Evolutionary conservation across 2,329 filamentous ascomycete species (phyloP), one percentile per base, ranked within the genome.

Genomic region (Coccinonectria pachysandricola): DNA sequence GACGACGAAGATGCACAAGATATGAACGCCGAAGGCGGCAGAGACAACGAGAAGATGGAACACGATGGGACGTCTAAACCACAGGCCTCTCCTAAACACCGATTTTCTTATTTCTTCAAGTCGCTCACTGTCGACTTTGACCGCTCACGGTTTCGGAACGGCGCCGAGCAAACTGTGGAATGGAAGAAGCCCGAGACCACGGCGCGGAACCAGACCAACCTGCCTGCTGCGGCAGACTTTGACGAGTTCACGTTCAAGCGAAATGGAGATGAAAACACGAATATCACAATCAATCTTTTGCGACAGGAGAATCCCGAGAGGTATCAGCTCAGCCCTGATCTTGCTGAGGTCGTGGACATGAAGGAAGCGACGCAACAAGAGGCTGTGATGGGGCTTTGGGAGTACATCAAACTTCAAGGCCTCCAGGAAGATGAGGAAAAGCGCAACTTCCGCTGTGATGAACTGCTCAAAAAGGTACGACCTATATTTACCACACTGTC

Each of bases 351-450:
- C 9, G 65, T 96, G 11, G 91, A 95, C 47, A 82, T 83, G 46
- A 68, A 76, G 24, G 85, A 93, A 54, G 88, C 85, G 26, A 88
- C 91, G 15, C 78, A 86, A 15, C 79, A 85, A 19, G 86, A 91
- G 36, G 80, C 87, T 6, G 76, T 94, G 15, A 83, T 92, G 66
- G 87, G 82, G 9, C 71, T 98, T 16, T 98, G 87, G 85, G 87
- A 95, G 50, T 98, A 98, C 47, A 82, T 94, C 40, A 79, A 84
- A 42, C 68, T 82, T 12, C 81, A 83, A 64, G 77, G 79, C 11
- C 63, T 98, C 23, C 85, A 93, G 52, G 88, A 95, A 50, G 87
- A 94, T 39, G 88, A 96, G 34, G 91, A 98, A 52, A 91, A 91
- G 62, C 74, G 91, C 35, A 81, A 82, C 34, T 88, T 98, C 43